These are phyloP conservation scores for Camelina laxa DNA, from an alignment of 345 rosid species.

Conservation along the genomic window DNA sequence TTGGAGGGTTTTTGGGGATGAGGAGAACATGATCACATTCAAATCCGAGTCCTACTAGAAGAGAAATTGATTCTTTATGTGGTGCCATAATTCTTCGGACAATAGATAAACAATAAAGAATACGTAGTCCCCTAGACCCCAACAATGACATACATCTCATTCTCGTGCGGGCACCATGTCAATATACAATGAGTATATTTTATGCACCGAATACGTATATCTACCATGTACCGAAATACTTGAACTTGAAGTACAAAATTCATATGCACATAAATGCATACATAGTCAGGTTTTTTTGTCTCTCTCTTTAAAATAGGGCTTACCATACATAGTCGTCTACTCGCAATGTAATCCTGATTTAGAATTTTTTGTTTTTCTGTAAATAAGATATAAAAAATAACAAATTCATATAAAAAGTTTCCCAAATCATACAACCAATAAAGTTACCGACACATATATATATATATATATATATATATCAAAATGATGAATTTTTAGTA, in stretches of 20 bases:
- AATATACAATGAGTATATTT: constrained; percentile 11
- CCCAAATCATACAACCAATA: too few species aligned
- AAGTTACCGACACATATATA: too few species aligned
- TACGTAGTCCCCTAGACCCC: background rate
- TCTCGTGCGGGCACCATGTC: background rate
- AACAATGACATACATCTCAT: constrained; percentile 21
- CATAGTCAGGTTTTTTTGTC: background rate
- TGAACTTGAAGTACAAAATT: background rate
- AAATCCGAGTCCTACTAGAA: background rate
- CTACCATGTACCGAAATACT: background rate
- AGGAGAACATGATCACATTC: too few species aligned
- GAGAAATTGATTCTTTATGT: background rate
- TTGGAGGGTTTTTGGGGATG: background rate
- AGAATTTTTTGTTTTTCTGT: too few species aligned
- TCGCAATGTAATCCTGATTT: too few species aligned
- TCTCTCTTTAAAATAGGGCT: too few species aligned
- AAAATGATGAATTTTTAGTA: too few species aligned
- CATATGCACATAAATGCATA: background rate
- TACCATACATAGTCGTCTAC: too few species aligned
- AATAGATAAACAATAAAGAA: background rate
- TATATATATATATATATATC: too few species aligned
- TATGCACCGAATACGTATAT: constrained; percentile 11
- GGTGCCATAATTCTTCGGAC: background rate
- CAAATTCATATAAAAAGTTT: too few species aligned
- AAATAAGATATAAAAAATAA: too few species aligned